Base-by-base conservation (phyloP, 805 yeast genomes). In the Metschnikowia kofuensis region DNA sequence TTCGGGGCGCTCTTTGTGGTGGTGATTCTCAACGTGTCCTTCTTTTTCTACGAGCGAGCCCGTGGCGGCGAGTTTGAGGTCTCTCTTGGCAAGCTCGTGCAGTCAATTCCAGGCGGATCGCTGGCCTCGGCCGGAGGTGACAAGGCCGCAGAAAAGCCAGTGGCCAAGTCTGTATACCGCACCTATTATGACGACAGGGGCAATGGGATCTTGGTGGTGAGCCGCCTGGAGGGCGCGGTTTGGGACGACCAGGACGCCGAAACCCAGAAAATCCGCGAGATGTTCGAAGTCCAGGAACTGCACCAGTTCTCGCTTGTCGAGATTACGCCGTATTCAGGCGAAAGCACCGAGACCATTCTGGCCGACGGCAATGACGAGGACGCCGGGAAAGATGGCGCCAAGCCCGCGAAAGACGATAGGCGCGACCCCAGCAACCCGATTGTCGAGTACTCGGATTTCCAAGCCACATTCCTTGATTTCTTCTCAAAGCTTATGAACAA, bases 401-500 rank as follows among this genome's bases (percentile, higher is more conserved):
- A 43, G 21, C 27, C 30, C n/a, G 35, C 32, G 29, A 27, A 7
- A 6, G 14, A 12, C 9, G 43, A 40, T 14, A 21, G 16, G 8
- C 14, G n/a, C 11, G 30, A n/a, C 29, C 8, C 15, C 32, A 8
- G 30, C 37, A 36, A 36, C 30, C 40, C 37, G 35, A 30, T 42
- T 14, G 38, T 37, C 7, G 41, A 42, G 42, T 35, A 27, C 34
- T 26, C 51, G 28, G 47, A 53, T 34, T 64, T 62, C 48, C 46
- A 53, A 31, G 43, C 50, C 9, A 38, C 49, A 6, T 60, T 63
- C 38, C 42, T 42, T 12, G 28, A 26, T 6, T 68, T 66, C 49
- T 57, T 68, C 48, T 51, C 38, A 12, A 51, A 55, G 2, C 45
- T 67, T 27, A 50, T 65, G 39, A 42, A 43, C 4, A 7, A 44